A percentile compares a stretch with the other conserved stretches of the same genome.
Evolutionary conservation across 2,329 filamentous ascomycete genomes (phyloP).

Genomic region (Aspergillus tamarii): DNA sequence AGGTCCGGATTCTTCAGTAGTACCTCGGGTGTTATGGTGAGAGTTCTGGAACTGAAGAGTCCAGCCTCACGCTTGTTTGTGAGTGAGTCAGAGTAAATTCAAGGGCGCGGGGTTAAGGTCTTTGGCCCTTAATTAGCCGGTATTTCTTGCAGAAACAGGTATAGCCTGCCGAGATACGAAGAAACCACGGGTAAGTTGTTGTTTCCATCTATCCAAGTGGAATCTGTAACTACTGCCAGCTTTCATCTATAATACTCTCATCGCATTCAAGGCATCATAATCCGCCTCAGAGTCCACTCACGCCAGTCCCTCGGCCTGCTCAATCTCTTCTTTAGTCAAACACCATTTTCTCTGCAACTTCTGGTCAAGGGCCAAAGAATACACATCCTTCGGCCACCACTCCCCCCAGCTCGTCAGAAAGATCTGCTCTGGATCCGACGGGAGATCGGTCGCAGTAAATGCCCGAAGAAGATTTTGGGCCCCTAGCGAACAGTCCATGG

Average conservation of each 20-base stretch:
- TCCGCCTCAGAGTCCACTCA: background rate
- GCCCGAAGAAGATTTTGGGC: conserved; percentile 29
- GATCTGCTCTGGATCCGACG: conserved; percentile 27
- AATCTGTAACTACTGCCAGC: too few relatives aligned
- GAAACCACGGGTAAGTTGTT: too few relatives aligned
- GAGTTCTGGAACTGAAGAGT: background rate
- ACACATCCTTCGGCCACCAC: conserved; percentile 32
- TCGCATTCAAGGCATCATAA: background rate
- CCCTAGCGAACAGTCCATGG: conserved; percentile 21
- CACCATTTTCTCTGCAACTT: conserved; percentile 30
- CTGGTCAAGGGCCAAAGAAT: conserved; percentile 24
- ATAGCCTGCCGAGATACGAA: background rate
- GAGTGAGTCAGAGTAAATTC: background rate
- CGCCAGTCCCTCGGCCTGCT: conserved; percentile 20
- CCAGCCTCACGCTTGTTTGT: background rate
- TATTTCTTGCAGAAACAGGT: background rate
- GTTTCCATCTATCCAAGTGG: too few relatives aligned
- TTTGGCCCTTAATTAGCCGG: background rate
- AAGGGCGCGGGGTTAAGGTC: background rate
- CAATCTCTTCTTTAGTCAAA: conserved; percentile 27
- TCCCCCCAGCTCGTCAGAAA: conserved; percentile 35
- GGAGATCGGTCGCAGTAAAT: conserved; percentile 21
- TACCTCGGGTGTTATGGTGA: background rate
- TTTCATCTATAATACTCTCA: background rate
- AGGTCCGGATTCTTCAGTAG: background rate